phyloP scores from a whole-genome alignment of 306 rosid species.

The Acacia crassicarpa region DNA sequence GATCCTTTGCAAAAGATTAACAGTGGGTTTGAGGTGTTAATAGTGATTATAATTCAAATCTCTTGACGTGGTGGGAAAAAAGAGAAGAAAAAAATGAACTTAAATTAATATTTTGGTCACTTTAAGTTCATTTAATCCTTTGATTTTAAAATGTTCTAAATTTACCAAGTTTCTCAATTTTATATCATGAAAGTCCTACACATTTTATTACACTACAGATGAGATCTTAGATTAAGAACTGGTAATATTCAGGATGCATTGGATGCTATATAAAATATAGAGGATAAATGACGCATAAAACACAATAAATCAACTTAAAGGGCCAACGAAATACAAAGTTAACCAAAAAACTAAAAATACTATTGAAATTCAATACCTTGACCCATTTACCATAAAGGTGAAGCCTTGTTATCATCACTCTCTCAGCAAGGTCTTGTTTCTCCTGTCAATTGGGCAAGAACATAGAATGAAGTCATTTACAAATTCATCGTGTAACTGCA shows the following conservation, averaged over 20 bases:
- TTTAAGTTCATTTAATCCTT: neutral
- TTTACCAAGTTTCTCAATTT: neutral
- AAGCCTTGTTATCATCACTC: slow-evolving; percentile 96
- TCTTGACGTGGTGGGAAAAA: neutral
- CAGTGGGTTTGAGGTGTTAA: neutral
- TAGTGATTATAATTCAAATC: neutral
- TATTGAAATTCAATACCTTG: slow-evolving; percentile 55
- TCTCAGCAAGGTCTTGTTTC: slow-evolving; percentile 88
- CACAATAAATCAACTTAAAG: neutral
- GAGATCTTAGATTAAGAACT: too few species aligned
- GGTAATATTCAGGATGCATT: neutral
- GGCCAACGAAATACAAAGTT: neutral
- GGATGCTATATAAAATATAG: neutral
- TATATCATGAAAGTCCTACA: neutral
- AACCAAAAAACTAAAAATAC: neutral
- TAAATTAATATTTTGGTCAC: neutral
- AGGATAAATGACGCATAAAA: neutral
- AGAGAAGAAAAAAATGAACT: neutral
- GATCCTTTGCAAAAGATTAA: neutral
- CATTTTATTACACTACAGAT: too few species aligned
- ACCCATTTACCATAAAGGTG: slow-evolving; percentile 92
- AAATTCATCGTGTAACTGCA: neutral
- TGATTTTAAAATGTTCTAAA: neutral
- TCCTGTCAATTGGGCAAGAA: slow-evolving; percentile 50
- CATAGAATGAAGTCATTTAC: neutral